Base-by-base conservation (phyloP, 768 basidiomycete species). In the Neoboletus magnificus region DNA sequence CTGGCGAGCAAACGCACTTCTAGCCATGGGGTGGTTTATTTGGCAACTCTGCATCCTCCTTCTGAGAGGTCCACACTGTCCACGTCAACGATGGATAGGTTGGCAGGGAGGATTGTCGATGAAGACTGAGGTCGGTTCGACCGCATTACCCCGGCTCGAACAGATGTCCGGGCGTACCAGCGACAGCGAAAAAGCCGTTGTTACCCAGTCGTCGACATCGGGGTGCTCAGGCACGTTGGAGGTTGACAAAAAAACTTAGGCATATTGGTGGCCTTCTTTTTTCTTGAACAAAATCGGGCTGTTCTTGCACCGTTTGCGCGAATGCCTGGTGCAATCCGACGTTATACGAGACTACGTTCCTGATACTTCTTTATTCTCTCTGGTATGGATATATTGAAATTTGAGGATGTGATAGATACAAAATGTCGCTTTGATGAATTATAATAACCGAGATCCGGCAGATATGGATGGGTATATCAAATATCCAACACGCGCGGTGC, bases 1-100 rank as follows among this genome's bases (percentile, higher is more conserved):
- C 18, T 91, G 87, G 86, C 74, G 82, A 32, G 75, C 84, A 0
- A 78, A 78, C 0, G 84, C 86, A 0, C 76, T 75, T 20, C 72
- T 89, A 11, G 79, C 77, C 18, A 67, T 91, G 54, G 87, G 77
- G 0, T 82, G 81, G 69, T 77, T 81, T 29, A 81, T 74, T 4
- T 82, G 76, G 61, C 79, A 82, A 57, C 60, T 89, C 3, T 29
- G 80, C 20, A 62, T 89, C 4, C 76, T 90, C 13, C 71, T 89
- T 9, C 39, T 81, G 20, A 78, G 89, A 27, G 89, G 90, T 0
- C 88, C 89, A 18, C 83, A 86, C 27, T 65, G 61, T 45, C 54
- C 57, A 1, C 42, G 55, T 23, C 59, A 62, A 43, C 71, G 77
- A 27, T 86, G 85, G 85, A 71, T 85, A 59, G 84, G 85, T 5